Percentiles rank a stretch among this genome's conserved stretches.
phyloP scores from a whole-genome alignment of 257 asterid genomes.

The Leonotis leonurus region DNA sequence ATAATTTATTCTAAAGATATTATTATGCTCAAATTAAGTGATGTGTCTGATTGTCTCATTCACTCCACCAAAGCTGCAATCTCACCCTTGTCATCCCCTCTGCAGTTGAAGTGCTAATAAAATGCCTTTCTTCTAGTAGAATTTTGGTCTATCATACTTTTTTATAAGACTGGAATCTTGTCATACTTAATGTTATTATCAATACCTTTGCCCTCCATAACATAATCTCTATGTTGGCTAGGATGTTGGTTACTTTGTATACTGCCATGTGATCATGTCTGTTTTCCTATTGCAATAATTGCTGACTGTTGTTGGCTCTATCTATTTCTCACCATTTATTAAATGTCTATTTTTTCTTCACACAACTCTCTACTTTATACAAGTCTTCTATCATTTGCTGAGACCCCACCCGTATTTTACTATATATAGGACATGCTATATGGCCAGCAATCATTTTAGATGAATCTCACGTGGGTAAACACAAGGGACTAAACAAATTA shows the following conservation, averaged over 20 bases:
- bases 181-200: not conserved
- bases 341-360: not conserved
- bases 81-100: not conserved
- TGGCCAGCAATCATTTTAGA: constrained; percentile 96
- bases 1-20: not conserved
- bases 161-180: too few relatives aligned
- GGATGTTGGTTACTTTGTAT: not conserved
- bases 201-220: not conserved
- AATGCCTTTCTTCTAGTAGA: too few relatives aligned
- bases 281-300: not conserved
- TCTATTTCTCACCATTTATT: not conserved
- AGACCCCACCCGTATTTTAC: constrained; percentile 15
- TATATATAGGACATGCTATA: constrained; percentile 79
- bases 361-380: constrained; percentile 10
- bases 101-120: not conserved
- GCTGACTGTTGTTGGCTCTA: not conserved
- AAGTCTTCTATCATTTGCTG: not conserved
- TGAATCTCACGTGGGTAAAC: constrained; percentile 63
- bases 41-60: not conserved
- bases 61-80: not conserved
- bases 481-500: constrained; percentile 59
- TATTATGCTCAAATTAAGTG: not conserved
- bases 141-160: too few relatives aligned
- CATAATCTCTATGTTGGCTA: not conserved
- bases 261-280: not conserved